Evolutionary conservation across 495 filamentous ascomycete genomes (phyloP).

Genomic region (Gamarada debralockiae): DNA sequence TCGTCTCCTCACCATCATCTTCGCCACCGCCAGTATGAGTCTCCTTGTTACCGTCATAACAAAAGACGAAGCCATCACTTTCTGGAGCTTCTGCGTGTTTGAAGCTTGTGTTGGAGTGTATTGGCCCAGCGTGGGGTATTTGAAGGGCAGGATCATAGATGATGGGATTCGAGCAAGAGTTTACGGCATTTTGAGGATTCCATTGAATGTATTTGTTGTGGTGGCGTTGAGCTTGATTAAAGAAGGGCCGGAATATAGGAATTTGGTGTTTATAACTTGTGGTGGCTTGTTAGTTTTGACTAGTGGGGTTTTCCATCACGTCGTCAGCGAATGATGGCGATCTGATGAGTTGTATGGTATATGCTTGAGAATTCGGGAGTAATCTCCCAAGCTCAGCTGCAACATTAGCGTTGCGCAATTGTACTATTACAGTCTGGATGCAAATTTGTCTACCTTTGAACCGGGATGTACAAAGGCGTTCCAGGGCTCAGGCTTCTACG

Average conservation of each 20-base stretch:
- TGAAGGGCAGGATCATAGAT: constrained; percentile 46
- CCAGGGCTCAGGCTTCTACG: too few species aligned
- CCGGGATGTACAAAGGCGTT: too few species aligned
- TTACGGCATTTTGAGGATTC: constrained; percentile 49
- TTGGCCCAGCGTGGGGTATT: constrained; percentile 44
- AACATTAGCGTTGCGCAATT: too few species aligned
- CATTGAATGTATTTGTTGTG: constrained; percentile 55
- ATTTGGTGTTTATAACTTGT: constrained; percentile 17
- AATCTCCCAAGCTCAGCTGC: too few species aligned
- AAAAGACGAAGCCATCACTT: constrained; percentile 37
- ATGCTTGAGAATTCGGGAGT: too few species aligned
- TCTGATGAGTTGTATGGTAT: not conserved
- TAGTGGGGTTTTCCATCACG: constrained; percentile 15
- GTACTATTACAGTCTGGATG: too few species aligned
- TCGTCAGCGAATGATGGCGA: constrained; percentile 12
- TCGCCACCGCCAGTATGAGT: constrained; percentile 33
- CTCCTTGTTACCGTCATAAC: constrained; percentile 33
- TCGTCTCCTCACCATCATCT: constrained; percentile 36
- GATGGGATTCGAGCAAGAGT: constrained; percentile 47
- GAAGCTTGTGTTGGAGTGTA: constrained; percentile 52
- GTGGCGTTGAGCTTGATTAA: constrained; percentile 39
- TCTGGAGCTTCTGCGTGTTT: constrained; percentile 51
- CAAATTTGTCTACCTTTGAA: too few species aligned
- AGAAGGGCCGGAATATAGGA: constrained; percentile 29
- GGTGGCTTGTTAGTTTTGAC: constrained; percentile 19